Evolutionary conservation across 106 monocot species (phyloP).

Genomic region (Platanthera guangdongensis): DNA sequence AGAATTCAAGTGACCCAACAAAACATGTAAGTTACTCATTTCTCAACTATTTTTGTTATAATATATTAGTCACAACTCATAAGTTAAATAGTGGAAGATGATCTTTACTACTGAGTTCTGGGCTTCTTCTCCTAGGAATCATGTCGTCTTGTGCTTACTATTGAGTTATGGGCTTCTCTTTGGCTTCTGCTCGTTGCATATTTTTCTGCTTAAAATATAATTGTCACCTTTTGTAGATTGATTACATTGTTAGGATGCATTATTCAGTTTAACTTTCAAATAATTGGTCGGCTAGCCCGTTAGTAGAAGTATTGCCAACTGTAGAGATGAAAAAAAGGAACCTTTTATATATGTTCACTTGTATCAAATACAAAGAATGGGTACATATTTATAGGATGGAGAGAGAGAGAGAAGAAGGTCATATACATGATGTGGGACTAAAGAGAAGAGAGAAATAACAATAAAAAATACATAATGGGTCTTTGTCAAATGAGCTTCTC

Average conservation of each 20-base stretch:
- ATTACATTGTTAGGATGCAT: background rate
- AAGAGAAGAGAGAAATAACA: too few species aligned
- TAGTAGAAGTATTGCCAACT: background rate
- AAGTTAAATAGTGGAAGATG: background rate
- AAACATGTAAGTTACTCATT: conserved; percentile 34
- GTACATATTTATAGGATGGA: too few species aligned
- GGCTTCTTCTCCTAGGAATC: background rate
- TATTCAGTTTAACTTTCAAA: background rate
- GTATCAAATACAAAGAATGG: too few species aligned
- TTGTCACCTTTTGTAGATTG: background rate
- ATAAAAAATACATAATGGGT: too few species aligned
- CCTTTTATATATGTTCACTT: too few species aligned
- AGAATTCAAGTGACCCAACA: conserved; percentile 24
- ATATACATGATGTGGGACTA: too few species aligned
- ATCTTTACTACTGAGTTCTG: background rate
- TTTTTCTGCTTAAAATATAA: background rate
- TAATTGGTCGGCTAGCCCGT: background rate
- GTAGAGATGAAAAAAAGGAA: too few species aligned
- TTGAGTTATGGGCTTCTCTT: background rate
- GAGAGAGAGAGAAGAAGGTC: too few species aligned
- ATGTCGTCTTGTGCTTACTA: background rate
- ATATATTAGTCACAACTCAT: background rate
- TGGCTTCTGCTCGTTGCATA: background rate
- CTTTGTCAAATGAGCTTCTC: too few species aligned
- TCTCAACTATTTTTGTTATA: background rate